phyloP scores from a whole-genome alignment of 169 alveolate species.

The Eimeria falciformis region DNA sequence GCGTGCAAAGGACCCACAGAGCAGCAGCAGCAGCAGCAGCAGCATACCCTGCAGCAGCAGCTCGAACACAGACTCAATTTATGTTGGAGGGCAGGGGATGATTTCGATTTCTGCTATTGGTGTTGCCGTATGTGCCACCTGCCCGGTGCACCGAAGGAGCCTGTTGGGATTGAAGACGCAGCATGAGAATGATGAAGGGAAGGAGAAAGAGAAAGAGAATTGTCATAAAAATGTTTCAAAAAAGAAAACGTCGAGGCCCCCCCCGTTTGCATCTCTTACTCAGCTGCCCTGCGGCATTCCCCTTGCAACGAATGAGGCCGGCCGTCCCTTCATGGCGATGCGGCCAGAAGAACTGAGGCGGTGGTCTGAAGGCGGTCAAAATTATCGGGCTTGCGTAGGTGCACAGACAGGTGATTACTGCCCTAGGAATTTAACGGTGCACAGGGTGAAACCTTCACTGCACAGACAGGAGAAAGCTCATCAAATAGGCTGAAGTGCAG shows the following conservation, averaged over 20 bases:
- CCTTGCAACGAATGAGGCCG: slow-evolving; percentile 23
- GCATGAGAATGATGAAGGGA: slow-evolving; percentile 12
- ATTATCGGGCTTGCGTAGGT: slow-evolving; percentile 17
- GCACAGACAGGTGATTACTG: slow-evolving; percentile 13
- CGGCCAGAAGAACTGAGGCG: not conserved
- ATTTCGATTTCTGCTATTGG: slow-evolving; percentile 17
- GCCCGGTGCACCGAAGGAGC: slow-evolving; percentile 67
- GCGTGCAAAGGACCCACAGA: too few relatives aligned
- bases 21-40: too few relatives aligned
- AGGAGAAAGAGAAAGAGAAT: not conserved
- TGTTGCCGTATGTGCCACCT: not conserved
- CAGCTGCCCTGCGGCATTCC: slow-evolving; percentile 54
- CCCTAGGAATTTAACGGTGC: too few relatives aligned
- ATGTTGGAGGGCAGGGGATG: slow-evolving; percentile 51
- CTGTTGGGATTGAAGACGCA: not conserved
- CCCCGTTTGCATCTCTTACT: slow-evolving; percentile 21
- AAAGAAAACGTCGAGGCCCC: not conserved
- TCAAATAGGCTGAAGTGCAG: too few relatives aligned
- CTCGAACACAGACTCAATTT: not conserved
- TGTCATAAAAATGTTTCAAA: not conserved
- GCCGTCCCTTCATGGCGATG: slow-evolving; percentile 69
- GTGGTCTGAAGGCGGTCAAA: slow-evolving; percentile 12
- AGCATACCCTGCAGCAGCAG: not conserved
- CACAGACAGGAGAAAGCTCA: too few relatives aligned
- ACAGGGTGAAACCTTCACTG: too few relatives aligned